These are phyloP conservation scores for Globisporangium middletonii DNA, from an alignment of 352 stramenopile genomes.

Conservation along the genomic window DNA sequence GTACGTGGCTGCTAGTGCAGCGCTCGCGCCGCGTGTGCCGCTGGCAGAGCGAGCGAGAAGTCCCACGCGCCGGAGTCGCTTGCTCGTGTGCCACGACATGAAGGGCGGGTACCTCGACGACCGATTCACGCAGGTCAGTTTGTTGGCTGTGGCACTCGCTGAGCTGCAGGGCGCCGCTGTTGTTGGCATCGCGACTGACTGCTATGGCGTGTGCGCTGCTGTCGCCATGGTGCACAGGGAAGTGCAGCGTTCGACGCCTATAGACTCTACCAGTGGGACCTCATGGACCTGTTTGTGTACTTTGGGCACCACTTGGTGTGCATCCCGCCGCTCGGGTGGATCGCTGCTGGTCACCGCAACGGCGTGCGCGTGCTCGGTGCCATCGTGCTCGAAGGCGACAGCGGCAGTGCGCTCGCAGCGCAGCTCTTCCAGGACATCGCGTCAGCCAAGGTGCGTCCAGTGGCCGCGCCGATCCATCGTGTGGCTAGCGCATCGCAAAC, in stretches of 20 bases:
- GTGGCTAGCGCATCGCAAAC: neutral
- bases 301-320: conserved; percentile 48
- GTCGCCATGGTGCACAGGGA: conserved; percentile 10
- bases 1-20: neutral
- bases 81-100: conserved; percentile 59
- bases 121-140: conserved; percentile 26
- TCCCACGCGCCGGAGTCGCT: conserved; percentile 28
- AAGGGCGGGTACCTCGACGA: conserved; percentile 38
- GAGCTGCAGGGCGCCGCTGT: neutral
- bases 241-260: conserved; percentile 30
- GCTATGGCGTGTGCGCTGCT: neutral
- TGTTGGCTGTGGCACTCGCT: neutral
- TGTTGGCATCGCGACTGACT: neutral
- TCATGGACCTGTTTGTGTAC: conserved; percentile 53
- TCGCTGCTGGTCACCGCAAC: conserved; percentile 38
- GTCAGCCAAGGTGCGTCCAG: conserved; percentile 20
- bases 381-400: conserved; percentile 35
- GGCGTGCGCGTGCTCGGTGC: conserved; percentile 39
- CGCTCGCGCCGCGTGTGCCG: conserved; percentile 13
- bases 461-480: neutral
- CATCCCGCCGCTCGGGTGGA: conserved; percentile 38
- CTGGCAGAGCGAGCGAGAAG: conserved; percentile 20
- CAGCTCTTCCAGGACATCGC: conserved; percentile 22
- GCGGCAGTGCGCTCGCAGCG: conserved; percentile 20
- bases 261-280: conserved; percentile 47